Evolutionary conservation across 1,284 basidiomycete species (phyloP), one percentile per base, ranked within the genome.

Genomic region (Tylopilus sp.): DNA sequence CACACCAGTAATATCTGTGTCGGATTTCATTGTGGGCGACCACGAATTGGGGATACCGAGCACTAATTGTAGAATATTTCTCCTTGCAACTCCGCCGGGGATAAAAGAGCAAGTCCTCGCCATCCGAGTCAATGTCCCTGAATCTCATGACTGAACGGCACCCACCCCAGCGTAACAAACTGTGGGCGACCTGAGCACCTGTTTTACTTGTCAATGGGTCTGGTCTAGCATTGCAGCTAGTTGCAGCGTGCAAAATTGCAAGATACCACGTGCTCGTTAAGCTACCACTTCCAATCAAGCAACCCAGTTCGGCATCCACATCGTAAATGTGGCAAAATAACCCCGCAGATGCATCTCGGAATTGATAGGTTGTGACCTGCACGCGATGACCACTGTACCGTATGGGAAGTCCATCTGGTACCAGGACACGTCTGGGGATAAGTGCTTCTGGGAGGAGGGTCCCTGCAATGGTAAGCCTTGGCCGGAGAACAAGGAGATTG

Each of bases 201-300:
- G 82, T 84, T 32, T 74, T 78, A 13, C 76, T 69, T 0, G 81
- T 83, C 24, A 87, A 71, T 6, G 82, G 83, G 66, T 87, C 86
- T 7, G 81, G 77, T 5, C 82, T 75, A 39, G 76, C 74, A 47
- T 76, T 76, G 2, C 7, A 8, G 57, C 79, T 79, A 0, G 81
- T 84, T 16, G 81, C 44, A 6, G 82, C 81, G 53, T 87, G 84
- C 15, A 87, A 73, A 54, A 81, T 79, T 0, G 80, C 74, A 57
- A 77, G 79, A 68, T 36, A 83, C 4, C 80, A 70, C 36, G 72
- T 75, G 67, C 75, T 78, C 8, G 64, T 68, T 33, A 82, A 63
- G 36, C 70, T 79, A 24, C 62, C 66, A 47, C 74, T 72, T 15
- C 80, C 78, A 4, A 71, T 71, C 1, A 87, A 73, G 55, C 76